Evolutionary conservation across 805 yeast species (phyloP).

Genomic region (Metschnikowia kofuensis): DNA sequence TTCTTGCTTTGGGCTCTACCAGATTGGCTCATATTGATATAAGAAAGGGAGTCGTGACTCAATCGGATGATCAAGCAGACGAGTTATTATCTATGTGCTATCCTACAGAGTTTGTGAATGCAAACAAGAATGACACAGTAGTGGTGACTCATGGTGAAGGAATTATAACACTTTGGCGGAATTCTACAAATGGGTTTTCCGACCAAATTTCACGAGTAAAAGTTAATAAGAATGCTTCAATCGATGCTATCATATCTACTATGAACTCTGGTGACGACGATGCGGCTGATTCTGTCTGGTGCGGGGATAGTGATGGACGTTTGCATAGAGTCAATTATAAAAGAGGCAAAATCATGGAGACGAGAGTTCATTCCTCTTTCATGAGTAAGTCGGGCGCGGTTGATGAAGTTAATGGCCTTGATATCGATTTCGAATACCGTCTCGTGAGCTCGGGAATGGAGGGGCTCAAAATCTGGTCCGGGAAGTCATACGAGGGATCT

Average conservation of each 20-base stretch:
- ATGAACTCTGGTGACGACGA: constrained; percentile 51
- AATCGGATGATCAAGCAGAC: constrained; percentile 90
- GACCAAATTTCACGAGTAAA: constrained; percentile 82
- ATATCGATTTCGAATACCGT: constrained; percentile 77
- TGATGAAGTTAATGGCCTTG: constrained; percentile 78
- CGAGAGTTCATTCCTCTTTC: constrained; percentile 58
- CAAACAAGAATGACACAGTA: constrained; percentile 55
- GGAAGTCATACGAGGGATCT: not conserved
- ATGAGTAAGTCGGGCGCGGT: constrained; percentile 32
- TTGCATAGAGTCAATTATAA: constrained; percentile 66
- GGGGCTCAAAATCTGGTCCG: constrained; percentile 67
- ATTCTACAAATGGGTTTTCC: constrained; percentile 58
- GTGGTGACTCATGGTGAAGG: constrained; percentile 93
- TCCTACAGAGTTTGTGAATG: constrained; percentile 47
- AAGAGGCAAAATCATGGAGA: constrained; percentile 60
- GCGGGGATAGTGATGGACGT: constrained; percentile 76
- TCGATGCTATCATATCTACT: constrained; percentile 65
- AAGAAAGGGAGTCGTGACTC: constrained; percentile 61
- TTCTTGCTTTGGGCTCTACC: constrained; percentile 77
- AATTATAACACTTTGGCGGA: constrained; percentile 81
- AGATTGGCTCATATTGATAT: constrained; percentile 76
- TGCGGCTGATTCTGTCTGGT: constrained; percentile 55
- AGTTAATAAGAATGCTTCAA: constrained; percentile 63
- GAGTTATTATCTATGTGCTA: constrained; percentile 77
- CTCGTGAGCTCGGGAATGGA: constrained; percentile 84